Percentiles rank a stretch among this genome's conserved stretches.
Conservation (phyloP, 2,329 filamentous ascomycete genomes). For the Blastomyces silverae region DNA sequence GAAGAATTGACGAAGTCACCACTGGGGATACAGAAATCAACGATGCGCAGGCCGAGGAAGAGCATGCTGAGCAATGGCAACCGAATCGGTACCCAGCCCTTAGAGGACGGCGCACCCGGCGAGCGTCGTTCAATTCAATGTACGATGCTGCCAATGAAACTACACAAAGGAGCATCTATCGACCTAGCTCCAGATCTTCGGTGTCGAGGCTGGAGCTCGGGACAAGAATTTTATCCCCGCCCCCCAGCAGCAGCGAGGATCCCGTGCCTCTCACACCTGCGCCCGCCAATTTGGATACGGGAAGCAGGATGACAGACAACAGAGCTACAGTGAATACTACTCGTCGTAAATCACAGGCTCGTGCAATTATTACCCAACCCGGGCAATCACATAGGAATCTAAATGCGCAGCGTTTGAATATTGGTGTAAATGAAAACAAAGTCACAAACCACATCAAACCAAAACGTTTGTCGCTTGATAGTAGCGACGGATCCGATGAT, state of each 20-base stretch:
- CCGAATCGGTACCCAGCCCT: slow-evolving; percentile 26
- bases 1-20: background rate
- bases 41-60: slow-evolving; percentile 16
- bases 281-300: slow-evolving; percentile 7
- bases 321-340: background rate
- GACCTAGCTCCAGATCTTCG: slow-evolving; percentile 41
- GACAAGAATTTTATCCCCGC: slow-evolving; percentile 6
- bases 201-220: slow-evolving; percentile 38
- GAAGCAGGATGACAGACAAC: slow-evolving; percentile 12
- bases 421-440: background rate
- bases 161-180: slow-evolving; percentile 38
- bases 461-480: background rate
- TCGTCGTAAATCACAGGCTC: slow-evolving; percentile 2
- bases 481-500: slow-evolving; percentile 21
- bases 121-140: slow-evolving; percentile 51
- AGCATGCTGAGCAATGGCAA: slow-evolving; percentile 17
- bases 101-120: slow-evolving; percentile 35
- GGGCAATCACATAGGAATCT: background rate
- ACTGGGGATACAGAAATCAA: slow-evolving; percentile 18
- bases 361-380: background rate
- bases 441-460: background rate
- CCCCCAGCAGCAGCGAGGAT: slow-evolving; percentile 22
- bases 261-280: slow-evolving; percentile 22
- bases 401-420: background rate
- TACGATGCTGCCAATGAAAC: slow-evolving; percentile 49